A percentile compares a stretch with the other conserved stretches of the same genome.
Conservation (phyloP, 2,329 filamentous ascomycete genomes). For the Dactylellina drechsleri region DNA sequence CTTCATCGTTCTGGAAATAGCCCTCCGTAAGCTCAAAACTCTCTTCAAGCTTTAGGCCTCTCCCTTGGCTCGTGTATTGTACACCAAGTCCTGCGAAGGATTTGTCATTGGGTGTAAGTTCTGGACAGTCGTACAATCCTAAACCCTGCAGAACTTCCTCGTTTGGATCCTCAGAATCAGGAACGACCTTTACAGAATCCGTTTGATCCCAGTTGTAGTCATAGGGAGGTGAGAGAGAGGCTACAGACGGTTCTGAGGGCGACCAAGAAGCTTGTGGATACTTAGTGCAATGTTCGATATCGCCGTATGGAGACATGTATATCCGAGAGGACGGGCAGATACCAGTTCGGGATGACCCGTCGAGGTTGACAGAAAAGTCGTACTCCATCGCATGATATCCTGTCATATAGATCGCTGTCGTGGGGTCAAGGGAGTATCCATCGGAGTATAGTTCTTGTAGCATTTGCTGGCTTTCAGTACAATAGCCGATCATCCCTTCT, state of each 20-base stretch:
- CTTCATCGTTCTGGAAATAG: conserved; percentile 18
- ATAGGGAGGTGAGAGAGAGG: conserved; percentile 34
- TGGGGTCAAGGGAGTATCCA: neutral
- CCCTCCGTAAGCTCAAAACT: conserved; percentile 39
- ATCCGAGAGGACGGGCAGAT: neutral
- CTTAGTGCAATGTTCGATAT: conserved; percentile 1
- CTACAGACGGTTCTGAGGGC: conserved; percentile 32
- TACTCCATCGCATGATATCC: conserved; percentile 25
- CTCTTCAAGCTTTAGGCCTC: conserved; percentile 49
- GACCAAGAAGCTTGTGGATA: conserved; percentile 27
- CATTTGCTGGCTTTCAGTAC: conserved; percentile 19
- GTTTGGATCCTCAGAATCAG: neutral
- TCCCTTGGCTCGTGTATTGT: conserved; percentile 1
- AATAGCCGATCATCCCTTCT: conserved; percentile 3
- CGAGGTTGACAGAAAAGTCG: conserved; percentile 4
- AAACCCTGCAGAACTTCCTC: conserved; percentile 39
- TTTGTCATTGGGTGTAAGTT: conserved; percentile 8
- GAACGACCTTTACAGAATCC: neutral
- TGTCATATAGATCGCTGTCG: conserved; percentile 9
- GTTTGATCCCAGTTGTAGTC: conserved; percentile 6
- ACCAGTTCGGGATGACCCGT: neutral
- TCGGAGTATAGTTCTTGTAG: conserved; percentile 8
- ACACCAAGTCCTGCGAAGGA: neutral
- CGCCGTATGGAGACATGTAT: conserved; percentile 18
- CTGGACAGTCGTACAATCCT: conserved; percentile 46